phyloP scores from a whole-genome alignment of 2,329 filamentous ascomycete species.

The Colletotrichum gigasporum region DNA sequence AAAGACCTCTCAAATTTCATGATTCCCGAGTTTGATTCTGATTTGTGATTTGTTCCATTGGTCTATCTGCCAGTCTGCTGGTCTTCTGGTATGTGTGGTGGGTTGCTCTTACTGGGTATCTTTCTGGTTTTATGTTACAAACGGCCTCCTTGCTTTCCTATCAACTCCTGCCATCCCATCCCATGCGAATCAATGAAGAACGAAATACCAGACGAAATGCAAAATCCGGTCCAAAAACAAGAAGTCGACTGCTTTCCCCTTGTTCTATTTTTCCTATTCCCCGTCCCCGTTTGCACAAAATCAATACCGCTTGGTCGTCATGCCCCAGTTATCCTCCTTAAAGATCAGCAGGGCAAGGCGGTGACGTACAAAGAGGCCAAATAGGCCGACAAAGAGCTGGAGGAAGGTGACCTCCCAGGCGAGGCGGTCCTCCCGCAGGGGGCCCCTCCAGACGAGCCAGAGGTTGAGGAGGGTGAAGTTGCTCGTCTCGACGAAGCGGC shows the following conservation, averaged over 20 bases:
- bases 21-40: not conserved
- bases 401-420: constrained; percentile 82
- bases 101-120: constrained; percentile 29
- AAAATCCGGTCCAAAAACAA: not conserved
- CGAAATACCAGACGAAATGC: not conserved
- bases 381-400: constrained; percentile 79
- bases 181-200: not conserved
- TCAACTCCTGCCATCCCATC: not conserved
- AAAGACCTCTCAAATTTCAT: too few species aligned
- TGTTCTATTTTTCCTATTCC: too few species aligned
- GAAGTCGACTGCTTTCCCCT: too few species aligned
- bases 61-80: not conserved
- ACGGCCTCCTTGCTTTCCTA: not conserved
- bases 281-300: too few species aligned
- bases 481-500: constrained; percentile 79
- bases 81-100: not conserved
- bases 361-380: constrained; percentile 87
- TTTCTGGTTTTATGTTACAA: constrained; percentile 13
- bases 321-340: constrained; percentile 81
- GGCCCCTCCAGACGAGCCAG: constrained; percentile 95
- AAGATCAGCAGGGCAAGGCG: constrained; percentile 88
- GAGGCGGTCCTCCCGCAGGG: constrained; percentile 85
- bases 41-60: not conserved
- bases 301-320: constrained; percentile 30
- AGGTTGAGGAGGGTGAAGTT: constrained; percentile 96